phyloP scores from a whole-genome alignment of 2,329 filamentous ascomycete species.

The Hymenoscyphus infarciens region DNA sequence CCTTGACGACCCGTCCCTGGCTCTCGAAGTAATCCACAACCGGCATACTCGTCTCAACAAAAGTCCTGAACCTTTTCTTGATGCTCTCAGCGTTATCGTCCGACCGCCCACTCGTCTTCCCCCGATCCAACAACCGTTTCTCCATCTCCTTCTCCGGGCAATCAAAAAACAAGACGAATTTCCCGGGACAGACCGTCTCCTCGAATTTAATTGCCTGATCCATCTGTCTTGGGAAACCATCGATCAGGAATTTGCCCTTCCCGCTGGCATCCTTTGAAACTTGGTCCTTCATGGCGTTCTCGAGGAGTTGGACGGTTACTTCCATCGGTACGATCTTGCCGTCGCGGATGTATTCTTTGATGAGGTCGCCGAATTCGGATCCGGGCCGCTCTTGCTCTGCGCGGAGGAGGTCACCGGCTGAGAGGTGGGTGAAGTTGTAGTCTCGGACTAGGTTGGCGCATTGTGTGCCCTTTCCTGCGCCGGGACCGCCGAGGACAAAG shows the following conservation, averaged over 20 bases:
- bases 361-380: slow-evolving; percentile 86
- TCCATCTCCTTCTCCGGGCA: slow-evolving; percentile 90
- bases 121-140: slow-evolving; percentile 76
- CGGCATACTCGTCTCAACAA: slow-evolving; percentile 95
- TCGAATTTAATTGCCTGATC: slow-evolving; percentile 96
- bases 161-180: slow-evolving; percentile 90
- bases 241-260: slow-evolving; percentile 71
- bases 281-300: slow-evolving; percentile 82
- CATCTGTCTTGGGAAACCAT: slow-evolving; percentile 92
- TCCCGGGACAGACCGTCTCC: slow-evolving; percentile 76
- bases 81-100: slow-evolving; percentile 97
- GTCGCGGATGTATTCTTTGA: slow-evolving; percentile 89
- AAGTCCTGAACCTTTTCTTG: slow-evolving; percentile 91
- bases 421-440: slow-evolving; percentile 90
- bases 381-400: slow-evolving; percentile 87
- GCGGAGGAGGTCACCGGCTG: slow-evolving; percentile 87
- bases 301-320: slow-evolving; percentile 87
- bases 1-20: slow-evolving; percentile 74
- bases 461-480: slow-evolving; percentile 95
- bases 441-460: slow-evolving; percentile 82
- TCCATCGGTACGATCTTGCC: slow-evolving; percentile 98
- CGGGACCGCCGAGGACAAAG: slow-evolving; percentile 94
- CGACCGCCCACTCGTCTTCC: slow-evolving; percentile 84
- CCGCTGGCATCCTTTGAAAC: slow-evolving; percentile 48
- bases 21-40: slow-evolving; percentile 82